Evolutionary conservation across 2,329 filamentous ascomycete genomes (phyloP).

Genomic region (Penicillium sp.): DNA sequence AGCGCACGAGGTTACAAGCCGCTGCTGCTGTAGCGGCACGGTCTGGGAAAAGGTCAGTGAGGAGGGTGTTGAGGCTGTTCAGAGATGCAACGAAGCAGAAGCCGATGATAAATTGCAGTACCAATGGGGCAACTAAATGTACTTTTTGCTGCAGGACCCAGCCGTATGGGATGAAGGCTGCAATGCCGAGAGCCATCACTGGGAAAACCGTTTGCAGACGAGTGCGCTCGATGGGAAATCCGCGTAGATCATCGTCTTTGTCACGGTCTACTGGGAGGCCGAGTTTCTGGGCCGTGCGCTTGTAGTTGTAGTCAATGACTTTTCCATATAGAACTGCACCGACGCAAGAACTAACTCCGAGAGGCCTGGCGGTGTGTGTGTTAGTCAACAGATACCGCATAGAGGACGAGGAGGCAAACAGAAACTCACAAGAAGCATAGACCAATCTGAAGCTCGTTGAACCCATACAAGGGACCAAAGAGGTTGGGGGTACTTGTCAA

Average conservation of each 20-base stretch:
- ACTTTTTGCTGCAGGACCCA: constrained; percentile 28
- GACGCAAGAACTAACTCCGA: constrained; percentile 20
- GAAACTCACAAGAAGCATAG: constrained; percentile 27
- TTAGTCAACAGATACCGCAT: neutral
- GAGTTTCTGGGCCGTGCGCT: constrained; percentile 15
- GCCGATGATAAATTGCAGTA: constrained; percentile 34
- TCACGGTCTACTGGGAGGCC: constrained; percentile 16
- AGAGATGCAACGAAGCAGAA: constrained; percentile 24
- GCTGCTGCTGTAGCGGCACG: constrained; percentile 29
- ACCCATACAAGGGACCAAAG: constrained; percentile 37
- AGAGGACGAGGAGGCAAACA: too few species aligned
- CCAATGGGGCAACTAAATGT: constrained; percentile 25
- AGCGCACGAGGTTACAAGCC: constrained; percentile 31
- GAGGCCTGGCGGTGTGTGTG: constrained; percentile 13
- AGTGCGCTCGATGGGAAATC: constrained; percentile 42
- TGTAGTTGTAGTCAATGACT: constrained; percentile 25
- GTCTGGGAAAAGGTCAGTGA: constrained; percentile 31
- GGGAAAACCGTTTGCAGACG: constrained; percentile 29
- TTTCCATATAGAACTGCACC: constrained; percentile 24
- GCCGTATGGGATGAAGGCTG: constrained; percentile 30
- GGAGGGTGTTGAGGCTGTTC: constrained; percentile 28
- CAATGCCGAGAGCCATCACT: constrained; percentile 24
- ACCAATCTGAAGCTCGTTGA: constrained; percentile 28
- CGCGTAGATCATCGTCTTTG: constrained; percentile 44
- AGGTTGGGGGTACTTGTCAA: constrained; percentile 40